phyloP scores from a whole-genome alignment of 2,329 filamentous ascomycete species.

The Akanthomyces uredinophilus region DNA sequence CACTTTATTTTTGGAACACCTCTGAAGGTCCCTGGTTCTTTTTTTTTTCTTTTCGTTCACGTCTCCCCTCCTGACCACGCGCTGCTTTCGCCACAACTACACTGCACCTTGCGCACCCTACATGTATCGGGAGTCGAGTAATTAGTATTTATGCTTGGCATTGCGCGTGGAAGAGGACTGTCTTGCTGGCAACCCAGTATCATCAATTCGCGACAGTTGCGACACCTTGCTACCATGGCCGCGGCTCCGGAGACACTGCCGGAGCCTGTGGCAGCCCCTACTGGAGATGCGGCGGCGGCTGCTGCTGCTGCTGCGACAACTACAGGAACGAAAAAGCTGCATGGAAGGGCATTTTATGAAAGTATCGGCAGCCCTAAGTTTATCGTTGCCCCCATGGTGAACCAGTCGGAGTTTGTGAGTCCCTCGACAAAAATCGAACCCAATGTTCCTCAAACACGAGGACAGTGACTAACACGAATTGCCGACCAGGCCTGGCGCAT shows the following conservation, averaged over 20 bases:
- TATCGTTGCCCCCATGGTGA: constrained; percentile 94
- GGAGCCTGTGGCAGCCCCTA: not conserved
- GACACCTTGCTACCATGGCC: constrained; percentile 28
- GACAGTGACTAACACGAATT: not conserved
- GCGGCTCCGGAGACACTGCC: constrained; percentile 6
- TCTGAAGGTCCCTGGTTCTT: not conserved
- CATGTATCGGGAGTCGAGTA: not conserved
- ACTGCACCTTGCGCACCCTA: not conserved
- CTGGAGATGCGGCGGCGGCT: not conserved
- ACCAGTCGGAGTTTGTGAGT: constrained; percentile 93
- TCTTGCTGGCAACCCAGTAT: not conserved
- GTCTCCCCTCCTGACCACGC: not conserved
- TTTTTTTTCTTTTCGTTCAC: not conserved
- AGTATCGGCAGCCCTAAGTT: constrained; percentile 89
- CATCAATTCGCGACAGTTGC: not conserved
- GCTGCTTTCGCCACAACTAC: not conserved
- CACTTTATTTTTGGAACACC: constrained; percentile 4
- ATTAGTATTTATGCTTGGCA: constrained; percentile 1
- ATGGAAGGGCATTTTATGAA: constrained; percentile 88
- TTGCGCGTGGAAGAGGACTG: not conserved
- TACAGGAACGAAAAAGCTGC: constrained; percentile 52
- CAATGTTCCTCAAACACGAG: not conserved
- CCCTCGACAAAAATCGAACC: not conserved
- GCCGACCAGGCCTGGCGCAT: constrained; percentile 80
- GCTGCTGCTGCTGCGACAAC: constrained; percentile 18